Percentiles rank a stretch among this genome's conserved stretches.
phyloP scores from a whole-genome alignment of 2,329 filamentous ascomycete species.

The Ascocoryne sarcoides region DNA sequence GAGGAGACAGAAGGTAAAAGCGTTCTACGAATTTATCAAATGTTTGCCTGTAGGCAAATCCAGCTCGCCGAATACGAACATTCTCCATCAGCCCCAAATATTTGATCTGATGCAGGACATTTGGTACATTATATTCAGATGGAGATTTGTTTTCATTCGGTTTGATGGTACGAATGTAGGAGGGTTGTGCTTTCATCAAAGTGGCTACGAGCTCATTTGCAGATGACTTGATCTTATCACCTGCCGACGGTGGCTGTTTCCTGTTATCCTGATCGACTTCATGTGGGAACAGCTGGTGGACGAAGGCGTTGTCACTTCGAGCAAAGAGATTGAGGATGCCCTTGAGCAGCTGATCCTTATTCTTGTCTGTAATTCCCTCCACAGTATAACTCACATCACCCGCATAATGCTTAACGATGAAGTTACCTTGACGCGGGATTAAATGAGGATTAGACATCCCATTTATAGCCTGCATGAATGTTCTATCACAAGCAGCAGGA shows the following conservation, averaged over 20 bases:
- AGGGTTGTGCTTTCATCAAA: conserved; percentile 93
- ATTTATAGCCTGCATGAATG: conserved; percentile 89
- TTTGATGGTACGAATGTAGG: conserved; percentile 98
- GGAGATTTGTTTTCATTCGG: conserved; percentile 98
- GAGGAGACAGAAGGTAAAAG: conserved; percentile 90
- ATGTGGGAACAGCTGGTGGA: conserved; percentile 83
- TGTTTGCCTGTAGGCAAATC: conserved; percentile 92
- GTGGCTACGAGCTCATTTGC: conserved; percentile 93
- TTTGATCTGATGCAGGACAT: conserved; percentile 97
- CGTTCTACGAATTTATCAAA: conserved; percentile 98
- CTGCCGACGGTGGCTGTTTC: conserved; percentile 84
- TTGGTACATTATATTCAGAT: conserved; percentile 81
- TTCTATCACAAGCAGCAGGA: conserved; percentile 85
- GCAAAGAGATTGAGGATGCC: conserved; percentile 82
- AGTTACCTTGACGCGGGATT: conserved; percentile 84
- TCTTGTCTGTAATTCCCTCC: conserved; percentile 98
- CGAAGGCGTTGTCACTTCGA: conserved; percentile 73
- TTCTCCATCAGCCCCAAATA: conserved; percentile 99
- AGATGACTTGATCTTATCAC: conserved; percentile 90
- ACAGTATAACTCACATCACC: conserved; percentile 93
- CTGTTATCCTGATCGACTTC: conserved; percentile 95
- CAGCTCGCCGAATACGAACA: conserved; percentile 90
- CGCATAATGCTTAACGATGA: conserved; percentile 98
- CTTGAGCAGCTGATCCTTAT: conserved; percentile 95
- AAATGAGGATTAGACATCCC: conserved; percentile 88